Evolutionary conservation across 495 filamentous ascomycete species (phyloP).

Genomic region (Astrothelium macrocarpum): DNA sequence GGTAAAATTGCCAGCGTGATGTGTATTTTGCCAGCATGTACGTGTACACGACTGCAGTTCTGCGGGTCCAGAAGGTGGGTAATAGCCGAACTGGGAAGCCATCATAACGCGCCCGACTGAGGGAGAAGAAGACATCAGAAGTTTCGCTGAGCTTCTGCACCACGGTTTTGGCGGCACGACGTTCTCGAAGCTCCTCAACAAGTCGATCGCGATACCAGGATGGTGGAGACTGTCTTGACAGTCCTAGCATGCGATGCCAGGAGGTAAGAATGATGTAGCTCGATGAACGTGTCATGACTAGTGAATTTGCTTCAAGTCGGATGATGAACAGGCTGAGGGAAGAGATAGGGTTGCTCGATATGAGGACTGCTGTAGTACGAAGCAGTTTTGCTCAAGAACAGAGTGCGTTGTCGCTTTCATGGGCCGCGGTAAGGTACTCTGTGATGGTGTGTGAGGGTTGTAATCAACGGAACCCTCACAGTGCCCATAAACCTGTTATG

Average conservation of each 20-base stretch:
- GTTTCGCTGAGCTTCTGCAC: slow-evolving; percentile 40
- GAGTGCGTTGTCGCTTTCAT: neutral
- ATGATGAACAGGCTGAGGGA: neutral
- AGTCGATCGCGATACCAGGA: slow-evolving; percentile 41
- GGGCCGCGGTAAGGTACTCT: neutral
- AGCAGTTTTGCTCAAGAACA: neutral
- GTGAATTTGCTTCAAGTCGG: slow-evolving; percentile 9
- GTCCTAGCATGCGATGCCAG: slow-evolving; percentile 36
- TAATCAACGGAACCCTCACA: neutral
- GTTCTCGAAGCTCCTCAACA: slow-evolving; percentile 39
- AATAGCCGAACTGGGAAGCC: slow-evolving; percentile 31
- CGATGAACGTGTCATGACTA: slow-evolving; percentile 16
- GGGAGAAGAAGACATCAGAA: slow-evolving; percentile 45
- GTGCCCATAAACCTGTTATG: too few relatives aligned
- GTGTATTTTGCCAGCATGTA: slow-evolving; percentile 47
- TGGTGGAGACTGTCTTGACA: slow-evolving; percentile 33
- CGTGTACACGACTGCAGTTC: slow-evolving; percentile 30
- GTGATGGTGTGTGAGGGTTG: neutral
- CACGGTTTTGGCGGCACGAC: slow-evolving; percentile 27
- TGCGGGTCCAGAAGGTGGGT: slow-evolving; percentile 26
- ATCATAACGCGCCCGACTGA: slow-evolving; percentile 38
- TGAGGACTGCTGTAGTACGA: neutral
- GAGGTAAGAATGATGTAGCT: neutral
- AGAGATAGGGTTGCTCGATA: neutral
- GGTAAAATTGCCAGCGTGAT: slow-evolving; percentile 42